Evolutionary conservation across 345 rosid genomes (phyloP).

Genomic region (Camelina laxa): DNA sequence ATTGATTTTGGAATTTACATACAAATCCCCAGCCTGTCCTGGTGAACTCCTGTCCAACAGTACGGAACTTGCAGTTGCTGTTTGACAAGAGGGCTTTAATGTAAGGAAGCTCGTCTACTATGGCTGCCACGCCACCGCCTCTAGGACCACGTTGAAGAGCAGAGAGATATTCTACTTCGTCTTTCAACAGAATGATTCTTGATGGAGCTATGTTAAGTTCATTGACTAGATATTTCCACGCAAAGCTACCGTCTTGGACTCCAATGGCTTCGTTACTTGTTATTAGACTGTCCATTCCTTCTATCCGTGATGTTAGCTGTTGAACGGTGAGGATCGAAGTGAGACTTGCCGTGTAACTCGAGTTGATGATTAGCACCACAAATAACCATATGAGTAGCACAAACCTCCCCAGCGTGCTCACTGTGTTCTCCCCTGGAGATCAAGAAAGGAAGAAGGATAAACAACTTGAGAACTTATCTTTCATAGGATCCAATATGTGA

Average conservation of each 20-base stretch:
- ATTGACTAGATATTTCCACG: slow-evolving; percentile 71
- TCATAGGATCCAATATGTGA: too few species aligned
- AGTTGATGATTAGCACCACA: slow-evolving; percentile 91
- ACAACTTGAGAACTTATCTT: slow-evolving; percentile 3
- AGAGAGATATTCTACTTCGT: slow-evolving; percentile 52
- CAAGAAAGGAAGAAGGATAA: slow-evolving; percentile 13
- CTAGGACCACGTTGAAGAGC: slow-evolving; percentile 69
- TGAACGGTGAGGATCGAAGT: slow-evolving; percentile 95
- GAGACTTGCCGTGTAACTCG: slow-evolving; percentile 97
- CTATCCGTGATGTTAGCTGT: slow-evolving; percentile 74
- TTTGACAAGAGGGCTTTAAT: slow-evolving; percentile 74
- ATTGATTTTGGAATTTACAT: slow-evolving; percentile 46
- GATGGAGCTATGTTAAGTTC: slow-evolving; percentile 83
- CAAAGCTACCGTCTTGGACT: slow-evolving; percentile 87
- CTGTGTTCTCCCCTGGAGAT: slow-evolving; percentile 82
- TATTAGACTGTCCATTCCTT: slow-evolving; percentile 79
- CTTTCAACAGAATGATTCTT: slow-evolving; percentile 60
- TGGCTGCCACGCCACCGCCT: slow-evolving; percentile 81
- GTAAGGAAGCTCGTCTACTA: slow-evolving; percentile 95
- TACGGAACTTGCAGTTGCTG: slow-evolving; percentile 67
- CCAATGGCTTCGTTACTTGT: slow-evolving; percentile 74
- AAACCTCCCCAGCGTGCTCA: slow-evolving; percentile 78
- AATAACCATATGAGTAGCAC: slow-evolving; percentile 92
- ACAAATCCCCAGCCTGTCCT: slow-evolving; percentile 97
- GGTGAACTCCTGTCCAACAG: slow-evolving; percentile 90